A percentile compares a stretch with the other conserved stretches of the same genome.
These are phyloP conservation scores for Talaromyces atroroseus DNA, from an alignment of 2,329 filamentous ascomycete genomes.

Conservation along the genomic window DNA sequence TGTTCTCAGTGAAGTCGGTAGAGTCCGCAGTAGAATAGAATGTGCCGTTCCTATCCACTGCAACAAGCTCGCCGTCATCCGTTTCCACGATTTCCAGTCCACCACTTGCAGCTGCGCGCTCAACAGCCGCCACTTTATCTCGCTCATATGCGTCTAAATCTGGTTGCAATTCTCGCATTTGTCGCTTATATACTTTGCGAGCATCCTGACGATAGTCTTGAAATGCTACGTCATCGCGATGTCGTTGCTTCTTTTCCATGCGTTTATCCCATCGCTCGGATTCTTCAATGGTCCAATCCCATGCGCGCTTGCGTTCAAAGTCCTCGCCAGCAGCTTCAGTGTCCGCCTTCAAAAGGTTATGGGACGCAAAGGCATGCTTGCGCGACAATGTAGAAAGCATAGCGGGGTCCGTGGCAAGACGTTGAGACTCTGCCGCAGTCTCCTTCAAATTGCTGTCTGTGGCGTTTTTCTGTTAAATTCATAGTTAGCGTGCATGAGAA, in stretches of 20 bases:
- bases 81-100: slow-evolving; percentile 91
- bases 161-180: slow-evolving; percentile 69
- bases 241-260: slow-evolving; percentile 74
- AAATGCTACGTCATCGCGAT: slow-evolving; percentile 82
- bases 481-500: slow-evolving; percentile 17
- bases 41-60: slow-evolving; percentile 81
- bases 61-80: slow-evolving; percentile 89
- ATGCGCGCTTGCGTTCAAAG: slow-evolving; percentile 95
- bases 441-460: slow-evolving; percentile 66
- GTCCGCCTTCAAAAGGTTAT: slow-evolving; percentile 91
- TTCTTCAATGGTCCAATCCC: slow-evolving; percentile 98
- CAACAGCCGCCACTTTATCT: slow-evolving; percentile 78
- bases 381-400: slow-evolving; percentile 74
- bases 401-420: slow-evolving; percentile 69
- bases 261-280: slow-evolving; percentile 90
- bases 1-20: slow-evolving; percentile 74
- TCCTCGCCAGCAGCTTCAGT: slow-evolving; percentile 79
- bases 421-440: slow-evolving; percentile 75
- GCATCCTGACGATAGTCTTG: slow-evolving; percentile 83
- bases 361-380: slow-evolving; percentile 78
- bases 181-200: slow-evolving; percentile 88
- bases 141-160: slow-evolving; percentile 80
- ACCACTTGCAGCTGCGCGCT: slow-evolving; percentile 76
- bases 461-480: slow-evolving; percentile 32
- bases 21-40: slow-evolving; percentile 88